Percentiles rank a stretch among this genome's conserved stretches.
phyloP scores from a whole-genome alignment of 345 rosid species.

The Gossypium mustelinum region DNA sequence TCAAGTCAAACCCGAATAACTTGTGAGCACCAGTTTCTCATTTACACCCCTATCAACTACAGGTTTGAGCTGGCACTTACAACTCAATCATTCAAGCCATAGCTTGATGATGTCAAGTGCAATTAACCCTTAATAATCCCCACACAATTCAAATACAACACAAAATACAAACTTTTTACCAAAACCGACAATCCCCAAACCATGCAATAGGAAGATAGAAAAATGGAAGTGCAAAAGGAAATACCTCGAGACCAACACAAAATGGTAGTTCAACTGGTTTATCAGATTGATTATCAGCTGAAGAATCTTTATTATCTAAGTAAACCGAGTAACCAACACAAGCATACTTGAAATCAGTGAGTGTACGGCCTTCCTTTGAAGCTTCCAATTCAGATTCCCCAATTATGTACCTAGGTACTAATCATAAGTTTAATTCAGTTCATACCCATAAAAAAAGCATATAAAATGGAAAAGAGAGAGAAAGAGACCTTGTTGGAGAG shows the following conservation, averaged over 20 bases:
- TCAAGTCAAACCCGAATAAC: no score
- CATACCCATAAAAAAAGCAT: neutral
- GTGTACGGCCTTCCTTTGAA: conserved; percentile 37
- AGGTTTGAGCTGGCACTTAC: no score
- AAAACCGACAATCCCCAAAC: neutral
- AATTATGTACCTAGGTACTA: conserved; percentile 34
- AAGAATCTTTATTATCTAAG: conserved; percentile 28
- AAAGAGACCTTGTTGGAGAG: conserved; percentile 34
- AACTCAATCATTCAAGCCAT: no score
- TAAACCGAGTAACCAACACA: conserved; percentile 45
- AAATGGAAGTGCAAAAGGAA: neutral
- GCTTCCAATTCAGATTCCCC: conserved; percentile 37
- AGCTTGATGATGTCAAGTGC: no score
- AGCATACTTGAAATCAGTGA: conserved; percentile 37
- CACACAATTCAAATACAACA: neutral
- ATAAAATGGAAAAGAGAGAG: neutral
- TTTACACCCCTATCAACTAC: no score
- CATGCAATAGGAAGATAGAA: neutral
- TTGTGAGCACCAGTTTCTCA: no score
- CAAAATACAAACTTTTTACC: neutral
- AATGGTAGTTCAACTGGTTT: conserved; percentile 35
- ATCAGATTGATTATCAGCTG: conserved; percentile 18
- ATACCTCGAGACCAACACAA: conserved; percentile 49
- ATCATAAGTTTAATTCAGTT: conserved; percentile 17
- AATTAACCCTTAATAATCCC: neutral